Conservation (phyloP, 805 yeast genomes). For the Scheffersomyces lignosus region DNA sequence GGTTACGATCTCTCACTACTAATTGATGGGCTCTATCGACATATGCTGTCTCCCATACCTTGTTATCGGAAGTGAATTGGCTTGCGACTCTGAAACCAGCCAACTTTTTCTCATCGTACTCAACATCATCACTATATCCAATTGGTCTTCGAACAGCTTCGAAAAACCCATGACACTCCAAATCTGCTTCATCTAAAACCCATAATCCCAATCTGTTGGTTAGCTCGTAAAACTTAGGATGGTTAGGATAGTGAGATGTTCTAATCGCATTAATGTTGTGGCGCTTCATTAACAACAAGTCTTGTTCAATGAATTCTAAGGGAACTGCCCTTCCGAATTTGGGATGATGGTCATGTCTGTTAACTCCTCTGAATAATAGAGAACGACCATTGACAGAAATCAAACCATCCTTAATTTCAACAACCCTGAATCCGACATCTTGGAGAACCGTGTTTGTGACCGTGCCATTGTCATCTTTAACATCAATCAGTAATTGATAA, state of each 20-base stretch:
- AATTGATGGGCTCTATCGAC: constrained; percentile 31
- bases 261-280: constrained; percentile 36
- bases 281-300: constrained; percentile 31
- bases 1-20: constrained; percentile 31
- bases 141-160: constrained; percentile 10
- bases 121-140: constrained; percentile 7
- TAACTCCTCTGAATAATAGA: constrained; percentile 30
- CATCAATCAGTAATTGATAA: constrained; percentile 17
- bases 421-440: constrained; percentile 27
- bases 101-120: constrained; percentile 7
- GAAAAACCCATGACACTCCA: constrained; percentile 37
- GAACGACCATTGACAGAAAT: constrained; percentile 29
- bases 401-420: constrained; percentile 23
- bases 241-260: constrained; percentile 37
- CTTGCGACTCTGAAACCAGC: constrained; percentile 15
- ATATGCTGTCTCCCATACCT: constrained; percentile 31
- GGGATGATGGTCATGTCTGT: constrained; percentile 38
- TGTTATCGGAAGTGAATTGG: constrained; percentile 27
- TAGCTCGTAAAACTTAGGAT: constrained; percentile 29
- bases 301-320: constrained; percentile 28
- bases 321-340: constrained; percentile 34
- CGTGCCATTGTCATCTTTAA: constrained; percentile 6
- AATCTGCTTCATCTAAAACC: constrained; percentile 37
- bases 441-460: constrained; percentile 14
- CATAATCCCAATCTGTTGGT: constrained; percentile 33